Conservation (phyloP, 108 stramenopile species). For the Schizochytrium sp. region DNA sequence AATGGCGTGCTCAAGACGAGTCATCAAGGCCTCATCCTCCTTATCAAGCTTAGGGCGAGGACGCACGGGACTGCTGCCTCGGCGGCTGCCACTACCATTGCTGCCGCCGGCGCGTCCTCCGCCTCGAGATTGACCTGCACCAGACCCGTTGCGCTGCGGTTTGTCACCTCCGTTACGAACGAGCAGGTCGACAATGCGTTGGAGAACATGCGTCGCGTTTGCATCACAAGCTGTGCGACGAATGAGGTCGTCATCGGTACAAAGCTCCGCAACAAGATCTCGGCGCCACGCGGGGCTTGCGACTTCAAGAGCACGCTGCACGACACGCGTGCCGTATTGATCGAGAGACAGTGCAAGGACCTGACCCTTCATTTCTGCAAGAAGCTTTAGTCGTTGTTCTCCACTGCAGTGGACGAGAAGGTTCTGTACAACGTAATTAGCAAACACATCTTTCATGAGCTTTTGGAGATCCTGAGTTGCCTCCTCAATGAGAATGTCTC, state of each 20-base stretch:
- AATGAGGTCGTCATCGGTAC: conserved; percentile 38
- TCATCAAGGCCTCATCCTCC: background rate
- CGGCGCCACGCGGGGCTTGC: conserved; percentile 7
- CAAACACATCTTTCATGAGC: conserved; percentile 49
- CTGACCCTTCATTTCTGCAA: conserved; percentile 1
- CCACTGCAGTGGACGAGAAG: conserved; percentile 37
- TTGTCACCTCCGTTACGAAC: conserved; percentile 7
- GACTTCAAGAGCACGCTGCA: conserved; percentile 49
- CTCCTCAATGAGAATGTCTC: conserved; percentile 19
- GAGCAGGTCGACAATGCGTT: background rate
- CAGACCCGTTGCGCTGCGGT: background rate
- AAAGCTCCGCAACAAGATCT: background rate
- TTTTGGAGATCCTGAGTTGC: background rate
- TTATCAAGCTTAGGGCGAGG: background rate
- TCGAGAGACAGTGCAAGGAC: background rate
- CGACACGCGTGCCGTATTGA: background rate
- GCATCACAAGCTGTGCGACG: conserved; percentile 14
- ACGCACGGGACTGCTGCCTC: background rate
- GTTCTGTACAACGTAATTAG: conserved; percentile 37
- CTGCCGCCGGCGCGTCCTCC: background rate
- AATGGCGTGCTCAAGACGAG: background rate
- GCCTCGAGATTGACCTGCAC: background rate
- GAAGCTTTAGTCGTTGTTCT: background rate
- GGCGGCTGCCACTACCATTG: background rate
- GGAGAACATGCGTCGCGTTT: conserved; percentile 23